Evolutionary conservation across 169 alveolate genomes (phyloP), one percentile per base, ranked within the genome.

Genomic region (Plasmodium vinckei): DNA sequence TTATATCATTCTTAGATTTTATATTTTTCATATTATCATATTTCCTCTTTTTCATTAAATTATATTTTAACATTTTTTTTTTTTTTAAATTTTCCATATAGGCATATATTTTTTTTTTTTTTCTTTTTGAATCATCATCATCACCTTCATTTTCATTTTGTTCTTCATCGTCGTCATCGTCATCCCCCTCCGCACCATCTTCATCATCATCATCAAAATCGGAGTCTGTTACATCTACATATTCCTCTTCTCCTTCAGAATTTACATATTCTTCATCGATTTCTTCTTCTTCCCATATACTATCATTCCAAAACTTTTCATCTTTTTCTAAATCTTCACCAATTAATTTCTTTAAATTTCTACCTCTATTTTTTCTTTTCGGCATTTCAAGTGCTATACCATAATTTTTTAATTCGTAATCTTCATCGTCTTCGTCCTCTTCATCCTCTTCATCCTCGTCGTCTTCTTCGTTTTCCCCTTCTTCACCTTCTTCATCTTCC

Each of bases 301-400:
- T 71, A 72, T 95, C 96, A 33, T 94, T 94, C 97, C 97, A 95
- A 67, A 95, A 95, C 51, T 87, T 93, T 82, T 91, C 94, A 68
- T 95, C 97, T 84, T 93, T 92, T 79, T 95, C 97, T 19, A 92
- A 84, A 44, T 93, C 96, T 54, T 95, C 97, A 0, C 97, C 97
- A 0, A 95, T 92, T 9, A 95, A 92, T 49, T 90, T 86, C 57
- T 93, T 91, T 64, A 51, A 73, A 92, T 94, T 94, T 82, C 92
- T 94, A 21, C 96, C 97, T 12, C 97, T 84, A 7, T 94, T 95
- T 60, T 79, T 87, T 17, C 97, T 71, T 73, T 91, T 54, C 7
- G 97, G 97, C 72, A 95, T 92, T 91, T 94, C 96, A 46, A 95
- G 94, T 12, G 97, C 97, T 59, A 95, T 94, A 6, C 97, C 97